phyloP scores from a whole-genome alignment of 768 basidiomycete species.

The Auriscalpium orientale region DNA sequence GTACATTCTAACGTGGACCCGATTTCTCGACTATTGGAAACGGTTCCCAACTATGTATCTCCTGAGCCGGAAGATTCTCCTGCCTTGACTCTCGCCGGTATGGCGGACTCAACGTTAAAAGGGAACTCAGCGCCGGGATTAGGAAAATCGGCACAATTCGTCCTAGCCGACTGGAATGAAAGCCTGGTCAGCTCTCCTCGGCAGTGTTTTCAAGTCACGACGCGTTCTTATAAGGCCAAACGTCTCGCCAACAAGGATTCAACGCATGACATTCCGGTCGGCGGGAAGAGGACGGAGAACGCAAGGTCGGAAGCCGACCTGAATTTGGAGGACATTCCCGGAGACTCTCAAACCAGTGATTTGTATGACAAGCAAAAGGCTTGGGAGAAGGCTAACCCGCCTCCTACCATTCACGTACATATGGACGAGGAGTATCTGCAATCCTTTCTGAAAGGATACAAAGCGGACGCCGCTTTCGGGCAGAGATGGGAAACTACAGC shows the following conservation, averaged over 20 bases:
- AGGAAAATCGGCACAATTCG: not conserved
- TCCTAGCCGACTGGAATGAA: not conserved
- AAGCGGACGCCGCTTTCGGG: not conserved
- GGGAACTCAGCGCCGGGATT: too few species aligned
- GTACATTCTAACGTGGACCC: constrained; percentile 28
- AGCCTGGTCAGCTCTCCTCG: too few species aligned
- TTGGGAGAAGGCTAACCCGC: not conserved
- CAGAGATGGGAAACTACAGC: not conserved
- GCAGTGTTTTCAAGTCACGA: too few species aligned
- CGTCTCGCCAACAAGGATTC: too few species aligned
- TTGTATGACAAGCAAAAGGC: not conserved
- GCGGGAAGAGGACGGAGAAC: too few species aligned
- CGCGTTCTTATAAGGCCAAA: not conserved
- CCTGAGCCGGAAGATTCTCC: too few species aligned
- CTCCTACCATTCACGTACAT: not conserved
- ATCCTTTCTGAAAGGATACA: not conserved
- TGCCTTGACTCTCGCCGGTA: too few species aligned
- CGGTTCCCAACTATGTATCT: not conserved
- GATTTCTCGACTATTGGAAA: constrained; percentile 12
- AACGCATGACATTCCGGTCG: too few species aligned
- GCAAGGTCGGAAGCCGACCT: too few species aligned
- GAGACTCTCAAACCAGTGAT: too few species aligned
- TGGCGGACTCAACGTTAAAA: too few species aligned
- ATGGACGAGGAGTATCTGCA: not conserved
- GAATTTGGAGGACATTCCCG: too few species aligned